These are phyloP conservation scores for Penicillium coprophilum DNA, from an alignment of 495 filamentous ascomycete species.

Conservation along the genomic window DNA sequence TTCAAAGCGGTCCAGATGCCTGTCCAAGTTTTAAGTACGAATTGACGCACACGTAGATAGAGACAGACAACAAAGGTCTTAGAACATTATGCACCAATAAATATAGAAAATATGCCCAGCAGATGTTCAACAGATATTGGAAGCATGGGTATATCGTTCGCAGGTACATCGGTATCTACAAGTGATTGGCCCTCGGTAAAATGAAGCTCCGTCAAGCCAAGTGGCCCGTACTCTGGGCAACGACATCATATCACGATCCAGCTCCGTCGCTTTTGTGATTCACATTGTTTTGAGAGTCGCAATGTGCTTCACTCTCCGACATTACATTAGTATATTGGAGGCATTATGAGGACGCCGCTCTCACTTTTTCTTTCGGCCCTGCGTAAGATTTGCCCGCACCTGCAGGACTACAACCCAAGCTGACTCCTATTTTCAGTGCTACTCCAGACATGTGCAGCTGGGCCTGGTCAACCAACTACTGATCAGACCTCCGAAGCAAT, in stretches of 20 bases:
- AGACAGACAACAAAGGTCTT: not conserved
- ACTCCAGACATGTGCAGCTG: slow-evolving; percentile 34
- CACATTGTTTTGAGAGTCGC: slow-evolving; percentile 27
- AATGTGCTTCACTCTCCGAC: slow-evolving; percentile 40
- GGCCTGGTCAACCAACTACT: slow-evolving; percentile 27
- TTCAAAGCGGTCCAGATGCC: not conserved
- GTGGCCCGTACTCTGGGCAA: slow-evolving; percentile 38
- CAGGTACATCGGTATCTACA: not conserved
- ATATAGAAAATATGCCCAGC: not conserved
- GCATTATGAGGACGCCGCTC: slow-evolving; percentile 45
- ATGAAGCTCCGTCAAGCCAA: slow-evolving; percentile 48
- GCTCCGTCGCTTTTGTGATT: slow-evolving; percentile 9
- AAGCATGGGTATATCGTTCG: not conserved
- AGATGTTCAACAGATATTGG: not conserved
- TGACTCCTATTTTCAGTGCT: slow-evolving; percentile 39
- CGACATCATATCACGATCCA: slow-evolving; percentile 22
- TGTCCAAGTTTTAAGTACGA: not conserved
- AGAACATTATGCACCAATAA: not conserved
- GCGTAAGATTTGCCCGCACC: slow-evolving; percentile 31
- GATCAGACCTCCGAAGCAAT: slow-evolving; percentile 24
- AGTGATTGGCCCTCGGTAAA: slow-evolving; percentile 36
- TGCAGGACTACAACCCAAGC: slow-evolving; percentile 14
- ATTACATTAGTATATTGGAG: slow-evolving; percentile 21
- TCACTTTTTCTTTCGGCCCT: slow-evolving; percentile 42
- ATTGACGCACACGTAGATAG: not conserved